Conservation (phyloP, 345 rosid genomes). For the Hypericum perforatum region DNA sequence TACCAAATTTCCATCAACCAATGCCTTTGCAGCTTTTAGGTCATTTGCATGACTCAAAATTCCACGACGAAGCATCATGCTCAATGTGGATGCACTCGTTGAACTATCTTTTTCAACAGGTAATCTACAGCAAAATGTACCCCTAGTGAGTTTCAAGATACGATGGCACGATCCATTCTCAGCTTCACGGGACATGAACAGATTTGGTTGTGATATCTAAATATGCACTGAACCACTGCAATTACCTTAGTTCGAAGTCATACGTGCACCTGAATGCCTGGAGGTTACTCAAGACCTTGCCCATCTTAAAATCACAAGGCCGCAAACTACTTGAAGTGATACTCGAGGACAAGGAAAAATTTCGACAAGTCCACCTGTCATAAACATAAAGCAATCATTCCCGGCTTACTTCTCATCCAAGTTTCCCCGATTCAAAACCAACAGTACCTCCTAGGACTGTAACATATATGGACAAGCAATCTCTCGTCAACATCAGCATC, state of each 20-base stretch:
- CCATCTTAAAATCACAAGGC: slow-evolving; percentile 89
- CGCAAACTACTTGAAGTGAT: slow-evolving; percentile 59
- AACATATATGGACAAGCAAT: slow-evolving; percentile 68
- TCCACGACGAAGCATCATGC: slow-evolving; percentile 52
- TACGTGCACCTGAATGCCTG: slow-evolving; percentile 67
- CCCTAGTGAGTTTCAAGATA: slow-evolving; percentile 5
- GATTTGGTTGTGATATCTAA: neutral
- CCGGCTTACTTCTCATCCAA: neutral
- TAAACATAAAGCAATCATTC: slow-evolving; percentile 3
- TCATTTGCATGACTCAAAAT: slow-evolving; percentile 51
- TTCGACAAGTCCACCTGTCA: slow-evolving; percentile 77
- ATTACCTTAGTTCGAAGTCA: slow-evolving; percentile 66
- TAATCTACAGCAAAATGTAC: slow-evolving; percentile 29
- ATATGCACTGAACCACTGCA: neutral
- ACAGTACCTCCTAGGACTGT: slow-evolving; percentile 79
- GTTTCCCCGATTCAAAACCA: neutral
- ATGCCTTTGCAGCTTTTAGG: slow-evolving; percentile 54
- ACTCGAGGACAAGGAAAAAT: slow-evolving; percentile 45
- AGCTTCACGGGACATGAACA: slow-evolving; percentile 1
- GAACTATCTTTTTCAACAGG: slow-evolving; percentile 40
- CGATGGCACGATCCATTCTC: neutral
- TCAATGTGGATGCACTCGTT: slow-evolving; percentile 29
- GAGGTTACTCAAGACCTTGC: slow-evolving; percentile 61
- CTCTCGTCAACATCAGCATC: slow-evolving; percentile 46
- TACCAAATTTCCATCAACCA: slow-evolving; percentile 82